Evolutionary conservation across 164 flowering plant genomes (phyloP).

Genomic region (Vitis rupestris): DNA sequence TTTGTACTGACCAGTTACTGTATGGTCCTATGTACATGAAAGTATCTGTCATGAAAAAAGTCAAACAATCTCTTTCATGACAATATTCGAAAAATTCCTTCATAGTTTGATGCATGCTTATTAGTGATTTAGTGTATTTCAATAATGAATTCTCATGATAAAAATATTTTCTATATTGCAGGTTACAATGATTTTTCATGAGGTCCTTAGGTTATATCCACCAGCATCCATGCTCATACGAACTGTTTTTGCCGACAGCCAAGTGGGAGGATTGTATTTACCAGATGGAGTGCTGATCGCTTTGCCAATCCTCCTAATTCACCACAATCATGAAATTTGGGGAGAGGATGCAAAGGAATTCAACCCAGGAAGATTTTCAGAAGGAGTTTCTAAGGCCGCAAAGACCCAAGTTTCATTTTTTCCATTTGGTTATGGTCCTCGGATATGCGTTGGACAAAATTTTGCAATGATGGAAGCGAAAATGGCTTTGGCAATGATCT

Average conservation of each 20-base stretch:
- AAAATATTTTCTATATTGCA: too few species aligned
- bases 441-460: not conserved
- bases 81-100: too few species aligned
- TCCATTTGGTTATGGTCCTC: conserved; percentile 29
- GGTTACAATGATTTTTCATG: conserved; percentile 7
- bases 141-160: too few species aligned
- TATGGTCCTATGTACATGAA: too few species aligned
- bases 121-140: too few species aligned
- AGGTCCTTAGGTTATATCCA: conserved; percentile 27
- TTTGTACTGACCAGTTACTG: too few species aligned
- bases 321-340: conserved; percentile 17
- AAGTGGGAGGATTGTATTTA: conserved; percentile 16
- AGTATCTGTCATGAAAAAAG: too few species aligned
- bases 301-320: conserved; percentile 10
- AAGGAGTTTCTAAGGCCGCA: conserved; percentile 21
- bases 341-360: conserved; percentile 25
- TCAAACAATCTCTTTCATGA: too few species aligned
- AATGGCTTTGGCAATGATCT: too few species aligned
- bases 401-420: conserved; percentile 11
- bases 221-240: conserved; percentile 3
- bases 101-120: too few species aligned
- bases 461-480: too few species aligned
- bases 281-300: conserved; percentile 16
- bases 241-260: not conserved
- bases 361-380: conserved; percentile 22